Evolutionary conservation across 176 grass and related monocot genomes (phyloP), one percentile per base, ranked within the genome.

Genomic region (Pontederia paniculata): DNA sequence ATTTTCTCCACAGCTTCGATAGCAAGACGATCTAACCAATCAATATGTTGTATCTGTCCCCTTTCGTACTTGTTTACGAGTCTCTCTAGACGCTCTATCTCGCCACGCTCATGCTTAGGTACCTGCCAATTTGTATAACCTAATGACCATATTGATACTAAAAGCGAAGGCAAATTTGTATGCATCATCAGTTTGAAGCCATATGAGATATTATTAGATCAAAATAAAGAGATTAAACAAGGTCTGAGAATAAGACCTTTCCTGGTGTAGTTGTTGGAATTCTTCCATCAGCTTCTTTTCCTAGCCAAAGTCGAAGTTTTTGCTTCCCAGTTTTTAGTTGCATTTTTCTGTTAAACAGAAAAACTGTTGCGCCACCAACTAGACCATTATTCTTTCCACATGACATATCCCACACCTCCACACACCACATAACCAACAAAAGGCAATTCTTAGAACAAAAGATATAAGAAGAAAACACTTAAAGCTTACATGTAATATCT

Each of bases 31-130:
- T 98, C 93, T 17, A 98, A 66, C 86, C 93, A 98, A 84, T 91
- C 93, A 6, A 98, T 78, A 57, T 77, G 82, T 0, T 88, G 93
- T 77, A 91, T 88, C 68, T 91, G 93, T 10, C 86, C 93, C 68
- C 93, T 84, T 70, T 91, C 93, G 41, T 98, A 86, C 53, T 88
- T 98, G 83, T 98, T 98, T 44, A 88, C 83, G 50, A 98, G 80
- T 50, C 86, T 87, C 70, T 98, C 93, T 53, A 91, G 52, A 52
- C 86, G 77, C 75, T 98, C 93, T 60, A 88, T 78, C 70, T 98
- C 86, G 14, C 86, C 86, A 55, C 83, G 83, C 62, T 98, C 83
- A 13, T 79, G 73, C 72, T 88, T 88, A 48, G 86, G 80, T 48
- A 91, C 93, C 89, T 95, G 53, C 8, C 57, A 12, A 20, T 73